A percentile compares a stretch with the other conserved stretches of the same genome.
phyloP scores from a whole-genome alignment of 2,329 filamentous ascomycete genomes.

The Blastomyces percursus region DNA sequence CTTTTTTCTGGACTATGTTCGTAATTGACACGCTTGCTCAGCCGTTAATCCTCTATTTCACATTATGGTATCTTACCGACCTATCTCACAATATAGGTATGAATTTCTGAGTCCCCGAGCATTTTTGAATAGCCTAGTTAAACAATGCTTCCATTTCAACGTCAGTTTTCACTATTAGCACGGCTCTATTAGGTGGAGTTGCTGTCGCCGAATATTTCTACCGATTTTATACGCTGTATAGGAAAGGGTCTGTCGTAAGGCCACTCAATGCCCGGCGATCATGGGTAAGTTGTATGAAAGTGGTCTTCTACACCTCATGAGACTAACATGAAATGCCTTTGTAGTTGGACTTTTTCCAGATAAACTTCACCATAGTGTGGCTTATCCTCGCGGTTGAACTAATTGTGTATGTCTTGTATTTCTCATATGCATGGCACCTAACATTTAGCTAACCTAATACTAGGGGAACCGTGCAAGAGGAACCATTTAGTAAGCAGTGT shows the following conservation, averaged over 20 bases:
- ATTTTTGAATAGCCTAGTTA: not conserved
- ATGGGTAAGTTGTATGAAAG: slow-evolving; percentile 24
- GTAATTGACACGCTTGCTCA: slow-evolving; percentile 48
- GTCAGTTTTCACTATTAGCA: slow-evolving; percentile 36
- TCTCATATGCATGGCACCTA: not conserved
- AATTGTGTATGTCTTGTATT: slow-evolving; percentile 27
- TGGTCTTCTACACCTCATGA: not conserved
- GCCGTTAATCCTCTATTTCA: slow-evolving; percentile 51
- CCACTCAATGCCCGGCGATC: slow-evolving; percentile 34
- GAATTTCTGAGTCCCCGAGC: not conserved
- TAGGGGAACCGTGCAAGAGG: slow-evolving; percentile 32
- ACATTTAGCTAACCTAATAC: slow-evolving; percentile 11
- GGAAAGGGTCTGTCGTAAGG: slow-evolving; percentile 27
- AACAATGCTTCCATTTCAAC: not conserved
- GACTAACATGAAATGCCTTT: slow-evolving; percentile 3
- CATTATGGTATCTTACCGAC: slow-evolving; percentile 47
- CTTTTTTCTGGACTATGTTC: slow-evolving; percentile 50
- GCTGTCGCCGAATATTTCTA: slow-evolving; percentile 36
- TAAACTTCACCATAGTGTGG: slow-evolving; percentile 38
- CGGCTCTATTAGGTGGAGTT: slow-evolving; percentile 30
- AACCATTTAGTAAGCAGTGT: slow-evolving; percentile 29
- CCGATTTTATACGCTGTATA: slow-evolving; percentile 30
- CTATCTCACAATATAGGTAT: slow-evolving; percentile 35
- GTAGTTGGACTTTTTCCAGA: slow-evolving; percentile 37
- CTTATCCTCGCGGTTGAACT: slow-evolving; percentile 34